Evolutionary conservation across 805 yeast species (phyloP).

Genomic region (Candida mattraensis): DNA sequence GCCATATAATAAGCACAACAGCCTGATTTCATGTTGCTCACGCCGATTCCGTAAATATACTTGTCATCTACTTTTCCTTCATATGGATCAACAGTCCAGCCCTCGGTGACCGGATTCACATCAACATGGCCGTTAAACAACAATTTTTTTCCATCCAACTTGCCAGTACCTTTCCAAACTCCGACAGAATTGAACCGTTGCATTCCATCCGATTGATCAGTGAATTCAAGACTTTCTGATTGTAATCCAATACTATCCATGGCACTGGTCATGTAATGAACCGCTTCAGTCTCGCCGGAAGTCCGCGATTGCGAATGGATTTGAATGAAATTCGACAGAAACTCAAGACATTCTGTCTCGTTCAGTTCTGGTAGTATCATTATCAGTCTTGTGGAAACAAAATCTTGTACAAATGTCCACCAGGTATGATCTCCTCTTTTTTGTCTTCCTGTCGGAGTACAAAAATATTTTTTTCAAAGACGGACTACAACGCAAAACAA

Average conservation of each 20-base stretch:
- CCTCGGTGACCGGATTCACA: slow-evolving; percentile 33
- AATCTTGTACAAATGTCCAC: no score
- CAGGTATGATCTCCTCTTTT: no score
- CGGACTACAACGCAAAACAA: no score
- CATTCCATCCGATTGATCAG: slow-evolving; percentile 28
- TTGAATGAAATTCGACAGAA: slow-evolving; percentile 31
- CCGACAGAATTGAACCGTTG: slow-evolving; percentile 30
- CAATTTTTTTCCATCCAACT: slow-evolving; percentile 21
- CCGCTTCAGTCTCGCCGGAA: slow-evolving; percentile 30
- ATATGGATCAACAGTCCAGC: slow-evolving; percentile 35
- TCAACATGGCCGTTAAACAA: slow-evolving; percentile 35
- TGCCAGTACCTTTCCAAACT: slow-evolving; percentile 30
- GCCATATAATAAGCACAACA: slow-evolving; percentile 36
- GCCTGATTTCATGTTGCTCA: slow-evolving; percentile 35
- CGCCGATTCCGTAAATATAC: slow-evolving; percentile 33
- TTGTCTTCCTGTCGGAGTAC: no score
- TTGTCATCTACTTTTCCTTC: slow-evolving; percentile 28
- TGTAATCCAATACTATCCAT: slow-evolving; percentile 28
- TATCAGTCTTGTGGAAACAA: slow-evolving; percentile 5
- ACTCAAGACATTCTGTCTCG: slow-evolving; percentile 25
- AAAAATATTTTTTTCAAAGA: no score
- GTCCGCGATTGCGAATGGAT: slow-evolving; percentile 31
- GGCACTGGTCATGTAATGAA: slow-evolving; percentile 29
- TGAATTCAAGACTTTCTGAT: slow-evolving; percentile 24
- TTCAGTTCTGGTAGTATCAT: slow-evolving; percentile 23